These are phyloP conservation scores for Acrodontium crateriforme DNA, from an alignment of 2,329 filamentous ascomycete genomes.

Conservation along the genomic window DNA sequence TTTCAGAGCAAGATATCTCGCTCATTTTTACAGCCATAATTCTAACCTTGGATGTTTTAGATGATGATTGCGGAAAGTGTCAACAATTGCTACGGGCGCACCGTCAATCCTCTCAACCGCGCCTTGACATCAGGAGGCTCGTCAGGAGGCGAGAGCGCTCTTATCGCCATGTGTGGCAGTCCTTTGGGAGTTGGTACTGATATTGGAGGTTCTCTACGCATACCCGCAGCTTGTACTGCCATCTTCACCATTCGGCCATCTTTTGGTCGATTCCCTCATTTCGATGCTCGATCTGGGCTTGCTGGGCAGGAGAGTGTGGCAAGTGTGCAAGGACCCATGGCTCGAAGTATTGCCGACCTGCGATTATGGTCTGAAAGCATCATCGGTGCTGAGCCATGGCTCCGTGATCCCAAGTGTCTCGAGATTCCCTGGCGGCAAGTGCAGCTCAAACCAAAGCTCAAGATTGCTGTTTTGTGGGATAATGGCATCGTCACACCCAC, in stretches of 20 bases:
- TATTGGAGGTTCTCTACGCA: conserved; percentile 45
- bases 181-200: conserved; percentile 51
- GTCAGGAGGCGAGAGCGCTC: conserved; percentile 52
- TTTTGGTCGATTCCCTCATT: conserved; percentile 46
- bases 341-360: conserved; percentile 40
- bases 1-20: too few relatives aligned
- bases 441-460: conserved; percentile 35
- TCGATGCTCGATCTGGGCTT: conserved; percentile 41
- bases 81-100: conserved; percentile 47
- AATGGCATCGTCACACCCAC: conserved; percentile 48
- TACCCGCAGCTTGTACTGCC: conserved; percentile 43
- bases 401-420: conserved; percentile 37
- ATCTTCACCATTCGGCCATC: conserved; percentile 45
- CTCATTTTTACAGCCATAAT: too few relatives aligned
- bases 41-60: too few relatives aligned
- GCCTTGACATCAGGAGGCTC: conserved; percentile 49
- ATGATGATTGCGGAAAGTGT: conserved; percentile 55
- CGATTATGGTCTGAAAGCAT: conserved; percentile 29
- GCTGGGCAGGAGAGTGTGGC: conserved; percentile 51
- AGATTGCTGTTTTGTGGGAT: conserved; percentile 46
- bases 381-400: conserved; percentile 36
- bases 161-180: conserved; percentile 46
- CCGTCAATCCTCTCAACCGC: conserved; percentile 46
- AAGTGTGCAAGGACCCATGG: conserved; percentile 51
- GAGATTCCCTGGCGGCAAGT: conserved; percentile 40